These are phyloP conservation scores for Helotiales sp. DNA, from an alignment of 2,329 filamentous ascomycete genomes.

Conservation along the genomic window DNA sequence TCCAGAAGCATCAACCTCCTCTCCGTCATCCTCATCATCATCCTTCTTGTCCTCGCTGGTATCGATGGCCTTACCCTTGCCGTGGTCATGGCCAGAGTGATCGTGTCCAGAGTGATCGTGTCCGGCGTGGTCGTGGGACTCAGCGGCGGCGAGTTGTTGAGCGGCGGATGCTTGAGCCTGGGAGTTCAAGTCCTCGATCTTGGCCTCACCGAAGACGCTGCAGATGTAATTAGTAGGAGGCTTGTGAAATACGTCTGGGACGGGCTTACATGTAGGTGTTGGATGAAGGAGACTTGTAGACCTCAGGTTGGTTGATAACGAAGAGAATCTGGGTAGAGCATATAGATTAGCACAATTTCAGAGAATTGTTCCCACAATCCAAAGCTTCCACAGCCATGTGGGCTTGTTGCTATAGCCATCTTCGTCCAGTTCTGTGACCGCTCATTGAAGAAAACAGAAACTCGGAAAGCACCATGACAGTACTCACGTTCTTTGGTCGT, in stretches of 20 bases:
- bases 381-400: not conserved
- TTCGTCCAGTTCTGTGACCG: not conserved
- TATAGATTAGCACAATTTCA: conserved; percentile 24
- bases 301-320: conserved; percentile 99
- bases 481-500: conserved; percentile 97
- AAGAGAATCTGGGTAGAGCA: conserved; percentile 79
- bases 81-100: conserved; percentile 75
- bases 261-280: conserved; percentile 97
- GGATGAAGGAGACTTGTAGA: conserved; percentile 99
- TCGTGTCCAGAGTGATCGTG: conserved; percentile 65
- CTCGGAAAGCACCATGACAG: not conserved
- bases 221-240: conserved; percentile 22
- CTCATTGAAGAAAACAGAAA: not conserved
- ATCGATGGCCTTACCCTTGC: conserved; percentile 64
- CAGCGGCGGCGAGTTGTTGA: conserved; percentile 86
- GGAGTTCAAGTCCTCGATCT: conserved; percentile 99
- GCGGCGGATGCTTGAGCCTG: conserved; percentile 95
- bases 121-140: conserved; percentile 55
- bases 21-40: conserved; percentile 86
- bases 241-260: conserved; percentile 6
- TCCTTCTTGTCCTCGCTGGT: conserved; percentile 74
- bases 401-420: not conserved
- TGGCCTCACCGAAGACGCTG: conserved; percentile 99
- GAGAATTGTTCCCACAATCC: not conserved
- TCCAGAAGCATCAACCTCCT: conserved; percentile 93